phyloP scores from a whole-genome alignment of 495 filamentous ascomycete species.

The Neurospora terricola region DNA sequence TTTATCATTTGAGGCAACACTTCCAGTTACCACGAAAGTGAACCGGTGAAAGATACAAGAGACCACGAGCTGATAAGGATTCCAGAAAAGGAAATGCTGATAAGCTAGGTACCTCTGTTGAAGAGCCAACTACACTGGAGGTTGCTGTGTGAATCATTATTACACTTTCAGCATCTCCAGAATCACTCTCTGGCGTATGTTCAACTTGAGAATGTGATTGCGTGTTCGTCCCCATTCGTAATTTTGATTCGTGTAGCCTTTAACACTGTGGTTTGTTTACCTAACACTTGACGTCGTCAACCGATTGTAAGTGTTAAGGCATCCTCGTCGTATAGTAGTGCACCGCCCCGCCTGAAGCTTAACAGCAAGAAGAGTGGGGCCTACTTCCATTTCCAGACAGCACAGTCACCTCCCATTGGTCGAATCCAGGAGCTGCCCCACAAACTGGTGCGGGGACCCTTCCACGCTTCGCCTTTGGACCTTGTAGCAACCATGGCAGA shows the following conservation, averaged over 20 bases:
- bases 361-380: neutral
- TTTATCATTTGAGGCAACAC: neutral
- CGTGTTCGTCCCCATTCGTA: neutral
- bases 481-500: neutral
- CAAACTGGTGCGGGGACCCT: neutral
- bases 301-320: neutral
- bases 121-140: neutral
- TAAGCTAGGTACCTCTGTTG: neutral
- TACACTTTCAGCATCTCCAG: neutral
- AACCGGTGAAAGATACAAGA: neutral
- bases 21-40: neutral
- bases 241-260: neutral
- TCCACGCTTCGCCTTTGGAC: neutral
- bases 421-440: neutral
- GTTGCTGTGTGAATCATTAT: neutral
- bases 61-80: neutral
- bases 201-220: neutral
- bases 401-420: neutral
- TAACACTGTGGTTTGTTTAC: neutral
- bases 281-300: neutral
- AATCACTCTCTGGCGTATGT: neutral
- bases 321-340: neutral
- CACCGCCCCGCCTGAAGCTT: neutral
- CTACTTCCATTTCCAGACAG: neutral
- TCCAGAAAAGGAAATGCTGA: neutral